Evolutionary conservation across 345 rosid species (phyloP).

Genomic region (Raphanus raphanistrum): DNA sequence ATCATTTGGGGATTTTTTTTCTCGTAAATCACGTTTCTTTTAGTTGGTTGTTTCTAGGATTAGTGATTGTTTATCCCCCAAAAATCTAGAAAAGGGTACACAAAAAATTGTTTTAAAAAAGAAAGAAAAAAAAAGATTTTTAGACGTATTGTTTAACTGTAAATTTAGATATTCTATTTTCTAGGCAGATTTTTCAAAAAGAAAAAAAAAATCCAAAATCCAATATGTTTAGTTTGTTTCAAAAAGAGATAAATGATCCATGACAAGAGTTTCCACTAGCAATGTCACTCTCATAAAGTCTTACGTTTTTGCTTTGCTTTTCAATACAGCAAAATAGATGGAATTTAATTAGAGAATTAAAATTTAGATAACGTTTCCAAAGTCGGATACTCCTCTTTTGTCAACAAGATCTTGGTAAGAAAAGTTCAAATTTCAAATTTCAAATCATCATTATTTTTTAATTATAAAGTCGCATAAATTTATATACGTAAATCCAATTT

Average conservation of each 20-base stretch:
- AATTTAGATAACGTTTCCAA: not conserved
- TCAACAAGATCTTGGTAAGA: not conserved
- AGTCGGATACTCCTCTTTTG: not conserved
- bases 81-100: not conserved
- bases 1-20: conserved; percentile 25
- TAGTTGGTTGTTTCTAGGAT: not conserved
- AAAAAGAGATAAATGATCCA: not conserved
- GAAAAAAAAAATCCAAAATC: too few relatives aligned
- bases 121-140: too few relatives aligned
- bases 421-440: not conserved
- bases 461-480: not conserved
- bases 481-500: not conserved
- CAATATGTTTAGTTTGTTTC: not conserved
- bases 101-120: too few relatives aligned
- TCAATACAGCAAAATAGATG: too few relatives aligned
- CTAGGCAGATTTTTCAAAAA: not conserved
- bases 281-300: not conserved
- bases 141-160: too few relatives aligned
- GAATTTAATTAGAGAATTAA: not conserved
- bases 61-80: not conserved
- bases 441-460: not conserved
- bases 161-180: not conserved
- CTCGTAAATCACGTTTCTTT: not conserved
- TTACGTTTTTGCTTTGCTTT: too few relatives aligned
- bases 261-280: not conserved